Evolutionary conservation across 352 stramenopile species (phyloP).

Genomic region (Phytophthora colocasiae): DNA sequence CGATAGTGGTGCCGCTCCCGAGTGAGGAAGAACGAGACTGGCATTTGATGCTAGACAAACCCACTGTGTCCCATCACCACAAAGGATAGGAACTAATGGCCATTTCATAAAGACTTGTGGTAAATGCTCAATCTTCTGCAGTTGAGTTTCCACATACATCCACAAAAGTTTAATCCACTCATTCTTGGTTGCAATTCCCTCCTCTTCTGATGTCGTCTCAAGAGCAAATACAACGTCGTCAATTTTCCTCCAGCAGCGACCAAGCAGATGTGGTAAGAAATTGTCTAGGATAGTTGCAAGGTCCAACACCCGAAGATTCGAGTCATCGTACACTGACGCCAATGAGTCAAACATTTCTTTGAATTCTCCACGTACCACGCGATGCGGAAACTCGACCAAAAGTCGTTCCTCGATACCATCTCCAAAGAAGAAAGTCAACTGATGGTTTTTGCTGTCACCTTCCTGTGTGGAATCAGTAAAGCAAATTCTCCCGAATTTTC

Average conservation of each 20-base stretch:
- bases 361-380: constrained; percentile 48
- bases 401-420: constrained; percentile 57
- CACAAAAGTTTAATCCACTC: constrained; percentile 64
- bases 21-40: constrained; percentile 46
- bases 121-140: constrained; percentile 38
- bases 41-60: constrained; percentile 37
- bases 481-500: constrained; percentile 47
- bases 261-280: constrained; percentile 56
- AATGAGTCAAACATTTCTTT: constrained; percentile 56
- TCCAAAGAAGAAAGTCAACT: constrained; percentile 50
- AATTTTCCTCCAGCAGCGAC: constrained; percentile 39
- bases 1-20: constrained; percentile 14
- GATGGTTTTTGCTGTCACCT: constrained; percentile 13
- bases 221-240: constrained; percentile 42
- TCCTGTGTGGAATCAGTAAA: constrained; percentile 17
- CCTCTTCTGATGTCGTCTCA: constrained; percentile 8
- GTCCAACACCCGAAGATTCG: constrained; percentile 55
- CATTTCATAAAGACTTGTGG: constrained; percentile 41
- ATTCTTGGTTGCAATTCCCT: constrained; percentile 22
- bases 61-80: constrained; percentile 39
- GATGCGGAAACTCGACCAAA: constrained; percentile 50
- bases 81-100: constrained; percentile 51
- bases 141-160: constrained; percentile 53
- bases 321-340: constrained; percentile 43
- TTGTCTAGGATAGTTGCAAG: constrained; percentile 35